phyloP scores from a whole-genome alignment of 2,329 filamentous ascomycete species.

The Aspergillus melleus region DNA sequence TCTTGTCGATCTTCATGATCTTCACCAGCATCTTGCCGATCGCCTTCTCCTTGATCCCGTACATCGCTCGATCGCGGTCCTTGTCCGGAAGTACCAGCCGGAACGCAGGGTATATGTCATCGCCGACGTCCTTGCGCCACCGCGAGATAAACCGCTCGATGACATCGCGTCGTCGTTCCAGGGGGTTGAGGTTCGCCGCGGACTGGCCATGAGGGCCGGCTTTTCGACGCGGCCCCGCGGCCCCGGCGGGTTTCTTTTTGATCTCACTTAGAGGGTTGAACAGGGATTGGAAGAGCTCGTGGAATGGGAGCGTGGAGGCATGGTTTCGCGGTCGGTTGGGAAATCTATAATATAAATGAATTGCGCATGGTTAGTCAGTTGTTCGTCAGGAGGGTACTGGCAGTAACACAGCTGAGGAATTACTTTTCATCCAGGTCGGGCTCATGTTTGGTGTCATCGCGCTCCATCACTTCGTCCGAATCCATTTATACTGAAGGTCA shows the following conservation, averaged over 20 bases:
- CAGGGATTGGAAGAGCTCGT: slow-evolving; percentile 71
- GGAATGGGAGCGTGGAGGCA: slow-evolving; percentile 76
- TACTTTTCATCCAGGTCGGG: slow-evolving; percentile 34
- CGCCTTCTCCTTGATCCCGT: slow-evolving; percentile 87
- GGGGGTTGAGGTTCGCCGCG: slow-evolving; percentile 59
- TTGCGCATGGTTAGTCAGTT: slow-evolving; percentile 7
- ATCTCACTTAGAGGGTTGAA: slow-evolving; percentile 82
- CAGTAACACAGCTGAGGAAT: neutral
- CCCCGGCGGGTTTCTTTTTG: slow-evolving; percentile 67
- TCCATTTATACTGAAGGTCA: slow-evolving; percentile 24
- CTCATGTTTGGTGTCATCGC: slow-evolving; percentile 16
- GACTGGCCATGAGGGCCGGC: slow-evolving; percentile 57
- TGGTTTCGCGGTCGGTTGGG: slow-evolving; percentile 81
- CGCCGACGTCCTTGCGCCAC: slow-evolving; percentile 85
- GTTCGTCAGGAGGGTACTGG: neutral
- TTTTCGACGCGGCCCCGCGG: slow-evolving; percentile 56
- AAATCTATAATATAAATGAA: slow-evolving; percentile 54
- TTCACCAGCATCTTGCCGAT: slow-evolving; percentile 91
- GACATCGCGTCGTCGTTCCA: slow-evolving; percentile 76
- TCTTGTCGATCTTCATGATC: slow-evolving; percentile 85
- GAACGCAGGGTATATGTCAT: slow-evolving; percentile 91
- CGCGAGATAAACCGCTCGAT: slow-evolving; percentile 81
- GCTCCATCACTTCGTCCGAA: slow-evolving; percentile 26
- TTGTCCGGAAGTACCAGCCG: slow-evolving; percentile 90
- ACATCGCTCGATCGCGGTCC: slow-evolving; percentile 87